Conservation (phyloP, 495 filamentous ascomycete species). For the Tricharina praecox region DNA sequence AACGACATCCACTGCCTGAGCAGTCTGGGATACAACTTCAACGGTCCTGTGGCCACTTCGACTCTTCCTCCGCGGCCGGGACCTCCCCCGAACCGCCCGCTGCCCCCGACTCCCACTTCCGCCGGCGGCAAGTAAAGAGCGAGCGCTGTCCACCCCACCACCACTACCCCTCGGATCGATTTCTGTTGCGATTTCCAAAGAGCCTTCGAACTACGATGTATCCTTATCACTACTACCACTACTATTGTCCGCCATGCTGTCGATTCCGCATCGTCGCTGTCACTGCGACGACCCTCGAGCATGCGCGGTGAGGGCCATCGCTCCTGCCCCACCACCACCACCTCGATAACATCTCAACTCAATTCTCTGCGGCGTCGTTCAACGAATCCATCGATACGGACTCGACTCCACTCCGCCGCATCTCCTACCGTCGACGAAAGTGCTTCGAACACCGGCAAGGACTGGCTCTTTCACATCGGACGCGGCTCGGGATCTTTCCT, state of each 20-base stretch:
- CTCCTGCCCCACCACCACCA: background rate
- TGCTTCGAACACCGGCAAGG: background rate
- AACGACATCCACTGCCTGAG: slow-evolving; percentile 26
- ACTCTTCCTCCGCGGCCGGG: slow-evolving; percentile 23
- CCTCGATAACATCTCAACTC: background rate
- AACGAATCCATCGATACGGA: background rate
- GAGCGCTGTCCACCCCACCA: background rate
- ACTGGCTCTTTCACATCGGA: background rate
- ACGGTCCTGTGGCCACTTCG: slow-evolving; percentile 22
- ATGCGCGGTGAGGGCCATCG: background rate
- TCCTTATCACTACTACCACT: background rate
- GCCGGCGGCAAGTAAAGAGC: slow-evolving; percentile 1
- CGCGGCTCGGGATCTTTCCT: background rate
- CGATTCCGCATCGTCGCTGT: background rate
- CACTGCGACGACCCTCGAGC: background rate
- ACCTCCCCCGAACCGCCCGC: slow-evolving; percentile 26
- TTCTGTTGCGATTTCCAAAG: background rate
- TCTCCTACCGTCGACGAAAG: background rate
- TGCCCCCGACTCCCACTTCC: slow-evolving; percentile 21
- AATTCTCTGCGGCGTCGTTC: background rate
- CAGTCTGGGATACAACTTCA: slow-evolving; percentile 28
- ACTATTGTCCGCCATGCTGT: background rate
- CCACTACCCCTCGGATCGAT: background rate
- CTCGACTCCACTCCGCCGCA: background rate
- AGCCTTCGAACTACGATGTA: background rate